Evolutionary conservation across 768 basidiomycete genomes (phyloP), one percentile per base, ranked within the genome.

Genomic region (Rhizopogon vulgaris): DNA sequence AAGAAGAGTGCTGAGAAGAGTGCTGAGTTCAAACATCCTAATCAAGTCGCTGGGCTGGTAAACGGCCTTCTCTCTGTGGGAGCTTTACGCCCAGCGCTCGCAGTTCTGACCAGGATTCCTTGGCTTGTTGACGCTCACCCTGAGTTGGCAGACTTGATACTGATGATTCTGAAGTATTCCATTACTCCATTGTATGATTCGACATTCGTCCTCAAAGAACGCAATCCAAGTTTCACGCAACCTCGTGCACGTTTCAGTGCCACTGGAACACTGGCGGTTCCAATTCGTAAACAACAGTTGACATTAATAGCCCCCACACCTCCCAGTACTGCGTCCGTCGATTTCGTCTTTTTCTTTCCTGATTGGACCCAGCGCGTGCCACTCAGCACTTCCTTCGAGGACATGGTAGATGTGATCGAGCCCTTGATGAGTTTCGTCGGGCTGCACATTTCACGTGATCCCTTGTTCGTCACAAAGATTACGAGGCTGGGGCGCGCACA

Each of bases 321-420:
- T 24, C 87, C 90, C 0, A 78, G 81, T 58, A 94, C 91, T 18
- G 78, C 72, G 49, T 77, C 74, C 3, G 78, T 77, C n/a, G 82
- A 86, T 47, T 95, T 91, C 60, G 79, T 90, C 5, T 96, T 90
- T 75, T 97, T 96, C 77, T 95, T 85, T 66, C 87, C 91, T 11
- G 75, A 83, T 51, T 97, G 94, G 94, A 66, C 70, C 12, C 79
- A 85, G 41, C 76, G 78, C 45, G 71, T 94, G 28, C 90, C 89
- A 4, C 58, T 83, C 28, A 86, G 86, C 63, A 69, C 72, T 6
- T 72, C 73, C 0, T 63, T 82, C 46, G 84, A 85, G 39, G 93
- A 95, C 60, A 65, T 96, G 34, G 71, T 80, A 52, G 77, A 83
- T 59, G 80, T 93, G 40, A 76, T 91, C 25, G 84, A 92, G 56